Percentiles rank a stretch among this genome's conserved stretches.
phyloP scores from a whole-genome alignment of 495 filamentous ascomycete species.

The Aspergillus coremiiformis region DNA sequence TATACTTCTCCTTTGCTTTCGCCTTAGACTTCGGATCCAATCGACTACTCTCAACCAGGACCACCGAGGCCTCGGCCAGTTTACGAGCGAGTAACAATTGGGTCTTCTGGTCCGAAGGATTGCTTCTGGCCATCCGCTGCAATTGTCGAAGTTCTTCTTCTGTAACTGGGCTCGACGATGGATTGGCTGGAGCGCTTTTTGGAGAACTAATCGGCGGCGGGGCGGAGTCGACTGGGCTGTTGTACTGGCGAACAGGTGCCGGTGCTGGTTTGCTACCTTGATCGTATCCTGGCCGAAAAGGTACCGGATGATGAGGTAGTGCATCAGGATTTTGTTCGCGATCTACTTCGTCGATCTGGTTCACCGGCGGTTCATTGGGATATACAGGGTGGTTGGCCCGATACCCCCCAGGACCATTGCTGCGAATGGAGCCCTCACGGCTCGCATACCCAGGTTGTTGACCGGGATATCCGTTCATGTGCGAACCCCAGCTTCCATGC shows the following conservation, averaged over 20 bases:
- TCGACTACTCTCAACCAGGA: slow-evolving; percentile 60
- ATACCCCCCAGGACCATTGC: slow-evolving; percentile 21
- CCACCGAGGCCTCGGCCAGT: slow-evolving; percentile 73
- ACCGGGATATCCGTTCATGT: slow-evolving; percentile 10
- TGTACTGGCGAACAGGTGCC: slow-evolving; percentile 67
- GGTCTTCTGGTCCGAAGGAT: slow-evolving; percentile 62
- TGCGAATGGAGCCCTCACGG: slow-evolving; percentile 5
- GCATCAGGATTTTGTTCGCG: slow-evolving; percentile 48
- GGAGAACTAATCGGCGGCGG: slow-evolving; percentile 29
- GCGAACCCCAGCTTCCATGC: slow-evolving; percentile 3
- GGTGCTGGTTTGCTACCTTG: slow-evolving; percentile 58
- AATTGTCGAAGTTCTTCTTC: slow-evolving; percentile 68
- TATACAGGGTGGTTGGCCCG: slow-evolving; percentile 18
- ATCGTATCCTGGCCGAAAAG: slow-evolving; percentile 69
- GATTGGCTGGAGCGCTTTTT: slow-evolving; percentile 21
- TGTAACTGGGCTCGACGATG: slow-evolving; percentile 56
- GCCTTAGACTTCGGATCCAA: slow-evolving; percentile 68
- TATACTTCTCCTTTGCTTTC: slow-evolving; percentile 75
- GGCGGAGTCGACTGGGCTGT: slow-evolving; percentile 28
- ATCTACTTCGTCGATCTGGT: slow-evolving; percentile 13
- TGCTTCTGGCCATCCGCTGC: slow-evolving; percentile 55
- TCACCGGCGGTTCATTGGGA: slow-evolving; percentile 13
- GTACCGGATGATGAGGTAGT: slow-evolving; percentile 70
- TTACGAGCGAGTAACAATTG: slow-evolving; percentile 75
- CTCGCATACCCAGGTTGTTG: slow-evolving; percentile 1